These are phyloP conservation scores for Emydomyces testavorans DNA, from an alignment of 2,329 filamentous ascomycete species.

Conservation along the genomic window DNA sequence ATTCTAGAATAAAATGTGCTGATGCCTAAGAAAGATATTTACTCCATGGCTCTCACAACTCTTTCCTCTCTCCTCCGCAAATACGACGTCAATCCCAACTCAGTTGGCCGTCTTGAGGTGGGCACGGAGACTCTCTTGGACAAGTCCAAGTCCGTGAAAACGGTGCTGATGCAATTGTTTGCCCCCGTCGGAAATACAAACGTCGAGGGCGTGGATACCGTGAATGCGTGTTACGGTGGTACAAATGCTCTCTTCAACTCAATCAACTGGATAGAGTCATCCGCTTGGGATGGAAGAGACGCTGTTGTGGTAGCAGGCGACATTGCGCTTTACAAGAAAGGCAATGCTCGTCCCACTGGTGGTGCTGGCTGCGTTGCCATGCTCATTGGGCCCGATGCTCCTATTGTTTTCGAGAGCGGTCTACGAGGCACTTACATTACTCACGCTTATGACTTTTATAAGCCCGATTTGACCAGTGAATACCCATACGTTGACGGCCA, in stretches of 20 bases:
- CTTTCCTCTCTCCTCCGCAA: conserved; percentile 68
- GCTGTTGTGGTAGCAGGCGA: conserved; percentile 66
- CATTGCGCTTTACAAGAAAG: conserved; percentile 71
- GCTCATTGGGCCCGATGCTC: conserved; percentile 62
- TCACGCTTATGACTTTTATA: conserved; percentile 78
- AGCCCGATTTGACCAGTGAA: conserved; percentile 69
- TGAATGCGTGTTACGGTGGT: conserved; percentile 73
- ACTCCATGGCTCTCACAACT: conserved; percentile 70
- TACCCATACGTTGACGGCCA: conserved; percentile 72
- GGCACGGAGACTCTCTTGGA: conserved; percentile 70
- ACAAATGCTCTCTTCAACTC: conserved; percentile 70
- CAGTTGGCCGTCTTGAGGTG: conserved; percentile 65
- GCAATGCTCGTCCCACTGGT: conserved; percentile 63
- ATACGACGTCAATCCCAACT: conserved; percentile 67
- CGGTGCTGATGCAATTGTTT: conserved; percentile 70
- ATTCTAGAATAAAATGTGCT: not conserved
- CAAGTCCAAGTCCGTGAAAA: conserved; percentile 78
- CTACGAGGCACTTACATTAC: conserved; percentile 67
- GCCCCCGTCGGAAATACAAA: conserved; percentile 58
- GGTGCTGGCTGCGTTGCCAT: conserved; percentile 65
- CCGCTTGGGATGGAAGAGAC: conserved; percentile 70
- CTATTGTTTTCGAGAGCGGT: conserved; percentile 60
- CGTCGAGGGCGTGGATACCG: conserved; percentile 64
- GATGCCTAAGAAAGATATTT: conserved; percentile 53
- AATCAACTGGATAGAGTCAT: conserved; percentile 73